Evolutionary conservation across 1,284 basidiomycete species (phyloP).

Genomic region (Ganoderma lingzhi): DNA sequence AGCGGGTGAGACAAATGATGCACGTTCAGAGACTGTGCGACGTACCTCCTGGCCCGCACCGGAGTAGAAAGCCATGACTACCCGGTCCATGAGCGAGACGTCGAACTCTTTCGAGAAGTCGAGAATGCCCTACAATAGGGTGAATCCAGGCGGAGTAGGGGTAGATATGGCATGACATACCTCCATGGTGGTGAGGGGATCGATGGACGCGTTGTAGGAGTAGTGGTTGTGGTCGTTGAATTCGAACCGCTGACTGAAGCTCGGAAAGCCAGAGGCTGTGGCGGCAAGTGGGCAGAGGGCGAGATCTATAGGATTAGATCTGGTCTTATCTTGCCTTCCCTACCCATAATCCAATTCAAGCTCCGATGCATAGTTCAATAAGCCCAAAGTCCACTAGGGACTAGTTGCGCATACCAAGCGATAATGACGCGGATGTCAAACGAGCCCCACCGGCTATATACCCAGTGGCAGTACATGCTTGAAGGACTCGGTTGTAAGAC

Average conservation of each 20-base stretch:
- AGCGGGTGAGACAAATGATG: neutral
- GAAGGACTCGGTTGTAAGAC: slow-evolving; percentile 1
- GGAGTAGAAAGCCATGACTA: slow-evolving; percentile 42
- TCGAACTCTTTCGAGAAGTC: slow-evolving; percentile 46
- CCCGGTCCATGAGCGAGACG: slow-evolving; percentile 45
- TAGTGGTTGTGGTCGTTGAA: slow-evolving; percentile 40
- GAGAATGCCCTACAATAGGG: slow-evolving; percentile 39
- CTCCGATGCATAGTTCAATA: slow-evolving; percentile 22
- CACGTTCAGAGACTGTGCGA: slow-evolving; percentile 1
- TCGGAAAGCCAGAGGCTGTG: slow-evolving; percentile 32
- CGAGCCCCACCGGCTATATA: slow-evolving; percentile 4
- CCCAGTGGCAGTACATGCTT: slow-evolving; percentile 9
- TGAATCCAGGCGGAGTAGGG: slow-evolving; percentile 12
- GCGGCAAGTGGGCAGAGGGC: slow-evolving; percentile 52
- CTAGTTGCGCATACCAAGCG: slow-evolving; percentile 20
- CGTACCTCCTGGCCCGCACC: slow-evolving; percentile 43
- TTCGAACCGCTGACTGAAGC: slow-evolving; percentile 39
- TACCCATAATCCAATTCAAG: slow-evolving; percentile 19
- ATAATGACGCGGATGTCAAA: slow-evolving; percentile 18
- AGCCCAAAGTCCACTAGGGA: neutral
- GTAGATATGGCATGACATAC: slow-evolving; percentile 32
- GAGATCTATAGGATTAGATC: slow-evolving; percentile 37
- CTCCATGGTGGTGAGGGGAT: slow-evolving; percentile 47
- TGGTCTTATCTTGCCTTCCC: slow-evolving; percentile 29
- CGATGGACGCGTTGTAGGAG: slow-evolving; percentile 36